Base-by-base conservation (phyloP, 1,139 yeast genomes). In the Candida pseudocylindracea region DNA sequence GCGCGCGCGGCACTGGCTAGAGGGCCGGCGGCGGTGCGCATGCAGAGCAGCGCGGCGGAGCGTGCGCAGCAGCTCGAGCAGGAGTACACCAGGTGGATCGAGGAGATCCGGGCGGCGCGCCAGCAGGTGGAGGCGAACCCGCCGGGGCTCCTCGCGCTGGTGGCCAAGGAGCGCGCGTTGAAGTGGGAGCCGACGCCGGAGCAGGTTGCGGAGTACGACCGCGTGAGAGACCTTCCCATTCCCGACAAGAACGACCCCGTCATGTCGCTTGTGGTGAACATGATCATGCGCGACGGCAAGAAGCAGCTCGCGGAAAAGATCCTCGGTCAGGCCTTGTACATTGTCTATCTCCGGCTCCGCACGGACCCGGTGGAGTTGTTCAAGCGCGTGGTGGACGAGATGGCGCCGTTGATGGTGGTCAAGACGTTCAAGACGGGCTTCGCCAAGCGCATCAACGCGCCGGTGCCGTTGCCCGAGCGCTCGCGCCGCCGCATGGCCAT, bases 261-360 rank as follows among this genome's bases (percentile, higher is more conserved):
- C 27, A 63, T 88, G 34, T 72, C 73, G 34, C 78, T 78, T 42
- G 67, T 88, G 44, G 72, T 80, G 35, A 81, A 85, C 49, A 64
- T 83, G 55, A 72, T 88, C 37, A 91, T 91, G 98, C 71, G 81
- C 47, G 73, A 80, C 46, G 99, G 99, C 33, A 72, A 74, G 51
- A 88, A 85, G 51, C 69, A 81, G 34, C 58, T 63, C 34, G 95
- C 98, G 1, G 76, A 74, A 48, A 74, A 66, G 44, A 60, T 65
- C 34, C 63, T 91, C 39, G 66, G 75, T 36, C 67, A 75, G 47
- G 93, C 95, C 1, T 59, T 88, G 36, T 83, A 83, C 46, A 59
- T 85, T 35, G 74, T 88, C 11, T 72, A 78, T 51, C 57, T 80
- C 42, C 69, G 71, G 45, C 60, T 72, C 15, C 65, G 91, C 53